These are phyloP conservation scores for Cercospora brassicicola DNA, from an alignment of 2,329 filamentous ascomycete species.

Conservation along the genomic window DNA sequence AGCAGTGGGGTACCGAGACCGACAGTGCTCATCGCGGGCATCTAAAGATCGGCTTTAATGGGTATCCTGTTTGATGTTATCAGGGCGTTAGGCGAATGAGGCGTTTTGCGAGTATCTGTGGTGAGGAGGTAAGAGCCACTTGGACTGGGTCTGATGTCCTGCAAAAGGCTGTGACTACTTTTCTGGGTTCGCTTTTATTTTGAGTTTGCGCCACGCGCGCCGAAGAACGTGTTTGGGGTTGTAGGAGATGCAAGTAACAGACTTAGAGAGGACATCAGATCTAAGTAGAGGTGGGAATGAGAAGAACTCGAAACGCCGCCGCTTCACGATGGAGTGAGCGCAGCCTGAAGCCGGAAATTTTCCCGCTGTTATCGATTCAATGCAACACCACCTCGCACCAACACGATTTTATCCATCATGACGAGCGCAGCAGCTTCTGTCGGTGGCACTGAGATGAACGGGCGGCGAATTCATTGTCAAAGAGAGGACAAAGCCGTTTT, in stretches of 20 bases:
- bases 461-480: conserved; percentile 5
- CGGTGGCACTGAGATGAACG: not conserved
- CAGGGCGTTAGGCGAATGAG: conserved; percentile 41
- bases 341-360: not conserved
- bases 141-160: conserved; percentile 12
- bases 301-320: conserved; percentile 9
- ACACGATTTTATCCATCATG: not conserved
- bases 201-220: not conserved
- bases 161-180: conserved; percentile 7
- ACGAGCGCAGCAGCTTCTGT: not conserved
- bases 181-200: conserved; percentile 13
- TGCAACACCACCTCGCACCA: not conserved
- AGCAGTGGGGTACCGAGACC: conserved; percentile 69
- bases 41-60: conserved; percentile 51
- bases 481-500: conserved; percentile 8
- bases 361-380: not conserved
- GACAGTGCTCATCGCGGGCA: conserved; percentile 52
- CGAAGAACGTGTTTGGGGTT: conserved; percentile 1
- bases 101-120: conserved; percentile 24
- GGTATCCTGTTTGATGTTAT: conserved; percentile 50
- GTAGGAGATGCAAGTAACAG: conserved; percentile 5
- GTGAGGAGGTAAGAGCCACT: not conserved
- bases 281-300: conserved; percentile 3
- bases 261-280: conserved; percentile 25
- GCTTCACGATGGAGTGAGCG: not conserved